Evolutionary conservation across 164 flowering plant genomes (phyloP).

Genomic region (Tetrastigma voinierianum): DNA sequence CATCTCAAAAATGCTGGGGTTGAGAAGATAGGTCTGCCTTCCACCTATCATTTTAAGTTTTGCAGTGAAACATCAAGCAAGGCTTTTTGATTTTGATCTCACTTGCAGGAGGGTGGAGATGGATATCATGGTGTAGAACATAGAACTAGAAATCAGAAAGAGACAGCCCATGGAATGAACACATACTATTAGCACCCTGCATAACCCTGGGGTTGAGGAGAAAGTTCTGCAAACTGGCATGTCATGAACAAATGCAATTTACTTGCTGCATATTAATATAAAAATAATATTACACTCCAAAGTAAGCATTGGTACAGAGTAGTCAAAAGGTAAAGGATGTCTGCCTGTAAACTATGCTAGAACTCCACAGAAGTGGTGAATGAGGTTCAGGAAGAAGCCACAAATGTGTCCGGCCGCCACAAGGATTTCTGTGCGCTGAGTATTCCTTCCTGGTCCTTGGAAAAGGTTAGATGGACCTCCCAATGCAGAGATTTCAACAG

Average conservation of each 20-base stretch:
- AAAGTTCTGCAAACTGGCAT: background rate
- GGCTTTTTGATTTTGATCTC: too few species aligned
- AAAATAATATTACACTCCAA: background rate
- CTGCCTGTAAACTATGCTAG: background rate
- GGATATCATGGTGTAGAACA: too few species aligned
- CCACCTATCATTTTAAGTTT: background rate
- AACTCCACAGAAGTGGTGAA: background rate
- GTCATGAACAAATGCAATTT: background rate
- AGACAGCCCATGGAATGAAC: too few species aligned
- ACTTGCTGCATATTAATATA: background rate
- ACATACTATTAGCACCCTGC: too few species aligned
- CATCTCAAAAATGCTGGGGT: too few species aligned
- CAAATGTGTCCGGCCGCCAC: slow-evolving; percentile 56
- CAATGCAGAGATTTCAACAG: slow-evolving; percentile 78
- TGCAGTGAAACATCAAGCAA: too few species aligned
- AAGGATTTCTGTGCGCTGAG: slow-evolving; percentile 69
- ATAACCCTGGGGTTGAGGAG: background rate
- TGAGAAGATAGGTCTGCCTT: background rate
- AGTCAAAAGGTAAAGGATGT: background rate
- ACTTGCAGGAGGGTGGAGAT: too few species aligned
- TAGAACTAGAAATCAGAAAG: too few species aligned
- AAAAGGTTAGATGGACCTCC: slow-evolving; percentile 73
- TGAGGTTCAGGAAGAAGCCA: slow-evolving; percentile 38
- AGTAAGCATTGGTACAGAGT: background rate
- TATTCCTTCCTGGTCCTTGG: slow-evolving; percentile 63